These are phyloP conservation scores for Termitomyces sp. DNA, from an alignment of 768 basidiomycete genomes.

Conservation along the genomic window DNA sequence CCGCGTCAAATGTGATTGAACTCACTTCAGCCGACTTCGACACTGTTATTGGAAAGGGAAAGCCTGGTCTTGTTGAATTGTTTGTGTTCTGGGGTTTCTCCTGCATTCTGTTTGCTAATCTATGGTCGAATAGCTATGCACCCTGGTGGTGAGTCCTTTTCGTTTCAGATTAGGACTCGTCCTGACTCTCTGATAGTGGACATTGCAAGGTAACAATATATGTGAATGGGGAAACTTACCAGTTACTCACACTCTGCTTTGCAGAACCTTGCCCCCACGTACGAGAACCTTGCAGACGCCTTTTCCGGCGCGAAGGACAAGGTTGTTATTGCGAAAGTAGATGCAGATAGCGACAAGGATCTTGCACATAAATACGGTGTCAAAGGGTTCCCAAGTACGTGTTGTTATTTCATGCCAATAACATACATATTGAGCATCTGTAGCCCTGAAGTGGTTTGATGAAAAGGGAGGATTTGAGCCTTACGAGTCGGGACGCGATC, in stretches of 20 bases:
- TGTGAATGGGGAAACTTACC: background rate
- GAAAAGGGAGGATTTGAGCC: conserved; percentile 57
- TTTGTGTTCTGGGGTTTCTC: conserved; percentile 33
- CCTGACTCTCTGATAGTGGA: conserved; percentile 40
- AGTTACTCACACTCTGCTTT: conserved; percentile 1
- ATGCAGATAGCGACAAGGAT: conserved; percentile 81
- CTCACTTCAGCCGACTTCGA: conserved; percentile 75
- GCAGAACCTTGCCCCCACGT: conserved; percentile 82
- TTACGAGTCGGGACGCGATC: conserved; percentile 76
- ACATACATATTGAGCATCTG: conserved; percentile 6
- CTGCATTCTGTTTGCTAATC: conserved; percentile 1
- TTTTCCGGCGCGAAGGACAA: conserved; percentile 74
- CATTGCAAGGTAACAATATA: conserved; percentile 74
- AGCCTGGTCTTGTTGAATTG: conserved; percentile 89
- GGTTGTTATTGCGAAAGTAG: conserved; percentile 86
- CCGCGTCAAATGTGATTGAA: conserved; percentile 82
- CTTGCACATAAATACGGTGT: conserved; percentile 77
- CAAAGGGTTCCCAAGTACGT: conserved; percentile 82
- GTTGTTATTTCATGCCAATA: background rate
- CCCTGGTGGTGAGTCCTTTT: conserved; percentile 67
- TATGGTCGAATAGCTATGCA: conserved; percentile 52
- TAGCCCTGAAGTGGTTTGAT: conserved; percentile 91
- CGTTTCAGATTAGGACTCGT: background rate
- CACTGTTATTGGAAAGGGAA: conserved; percentile 66
- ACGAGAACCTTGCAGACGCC: conserved; percentile 88